Evolutionary conservation across 805 yeast species (phyloP).

Genomic region (Hanseniaspora nectarophila): DNA sequence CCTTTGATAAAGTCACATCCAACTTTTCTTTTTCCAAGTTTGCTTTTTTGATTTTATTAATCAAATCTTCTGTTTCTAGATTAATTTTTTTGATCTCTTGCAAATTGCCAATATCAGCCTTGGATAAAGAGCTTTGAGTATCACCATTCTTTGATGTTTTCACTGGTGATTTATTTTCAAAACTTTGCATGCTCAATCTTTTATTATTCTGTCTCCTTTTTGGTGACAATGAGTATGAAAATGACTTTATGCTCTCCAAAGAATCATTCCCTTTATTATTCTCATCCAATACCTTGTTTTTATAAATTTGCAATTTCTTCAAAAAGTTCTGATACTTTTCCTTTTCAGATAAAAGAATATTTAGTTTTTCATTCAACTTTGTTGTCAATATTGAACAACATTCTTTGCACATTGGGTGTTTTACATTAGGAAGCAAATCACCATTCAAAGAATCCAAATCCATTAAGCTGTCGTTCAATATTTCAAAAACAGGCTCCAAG

Average conservation of each 20-base stretch:
- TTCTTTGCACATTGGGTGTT: slow-evolving; percentile 78
- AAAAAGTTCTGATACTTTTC: slow-evolving; percentile 66
- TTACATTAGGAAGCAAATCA: slow-evolving; percentile 53
- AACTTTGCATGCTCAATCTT: slow-evolving; percentile 20
- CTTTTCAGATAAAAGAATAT: slow-evolving; percentile 61
- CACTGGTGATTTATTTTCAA: slow-evolving; percentile 19
- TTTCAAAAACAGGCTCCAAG: slow-evolving; percentile 55
- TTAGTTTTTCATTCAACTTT: slow-evolving; percentile 57
- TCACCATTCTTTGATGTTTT: slow-evolving; percentile 27
- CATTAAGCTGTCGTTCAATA: slow-evolving; percentile 36
- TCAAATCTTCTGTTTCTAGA: slow-evolving; percentile 20
- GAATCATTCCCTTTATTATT: slow-evolving; percentile 20
- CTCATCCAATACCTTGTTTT: slow-evolving; percentile 29
- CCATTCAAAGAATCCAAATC: background rate
- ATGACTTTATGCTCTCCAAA: slow-evolving; percentile 36
- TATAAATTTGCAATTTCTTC: slow-evolving; percentile 51
- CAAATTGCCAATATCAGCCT: slow-evolving; percentile 20
- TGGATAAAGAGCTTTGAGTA: slow-evolving; percentile 40
- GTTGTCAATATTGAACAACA: slow-evolving; percentile 60
- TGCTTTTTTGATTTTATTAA: slow-evolving; percentile 21
- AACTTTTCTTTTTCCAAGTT: slow-evolving; percentile 33
- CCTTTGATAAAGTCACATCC: slow-evolving; percentile 33
- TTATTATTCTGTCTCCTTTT: slow-evolving; percentile 26
- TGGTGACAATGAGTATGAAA: slow-evolving; percentile 37
- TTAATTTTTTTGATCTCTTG: slow-evolving; percentile 29